These are phyloP conservation scores for Globisporangium paddicum DNA, from an alignment of 352 stramenopile species.

Conservation along the genomic window DNA sequence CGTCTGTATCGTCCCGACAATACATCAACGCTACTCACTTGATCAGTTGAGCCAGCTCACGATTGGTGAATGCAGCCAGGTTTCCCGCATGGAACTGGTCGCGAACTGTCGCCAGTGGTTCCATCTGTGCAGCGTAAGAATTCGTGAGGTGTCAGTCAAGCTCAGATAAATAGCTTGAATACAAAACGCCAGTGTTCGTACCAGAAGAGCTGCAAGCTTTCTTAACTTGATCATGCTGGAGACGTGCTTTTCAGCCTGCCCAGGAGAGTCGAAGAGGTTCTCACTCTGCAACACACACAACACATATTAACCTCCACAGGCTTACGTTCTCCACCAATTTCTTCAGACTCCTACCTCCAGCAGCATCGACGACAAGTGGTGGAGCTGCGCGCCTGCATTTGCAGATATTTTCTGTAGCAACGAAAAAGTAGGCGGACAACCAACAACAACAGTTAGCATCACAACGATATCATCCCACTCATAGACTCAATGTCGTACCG, in stretches of 20 bases:
- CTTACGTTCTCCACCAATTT: background rate
- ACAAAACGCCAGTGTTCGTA: slow-evolving; percentile 14
- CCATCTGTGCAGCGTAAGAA: slow-evolving; percentile 28
- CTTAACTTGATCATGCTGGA: slow-evolving; percentile 41
- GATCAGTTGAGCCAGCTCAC: slow-evolving; percentile 40
- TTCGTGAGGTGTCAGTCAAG: background rate
- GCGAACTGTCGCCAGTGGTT: slow-evolving; percentile 50
- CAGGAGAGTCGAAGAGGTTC: slow-evolving; percentile 37
- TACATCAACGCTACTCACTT: slow-evolving; percentile 27
- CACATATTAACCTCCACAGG: background rate
- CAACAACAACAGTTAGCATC: background rate
- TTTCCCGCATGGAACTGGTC: slow-evolving; percentile 47
- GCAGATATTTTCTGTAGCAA: slow-evolving; percentile 43
- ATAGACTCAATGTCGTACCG: slow-evolving; percentile 22
- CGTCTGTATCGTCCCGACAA: too few relatives aligned
- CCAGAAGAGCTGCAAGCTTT: slow-evolving; percentile 44
- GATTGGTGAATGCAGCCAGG: slow-evolving; percentile 32
- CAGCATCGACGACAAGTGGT: slow-evolving; percentile 41
- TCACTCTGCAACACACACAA: slow-evolving; percentile 25
- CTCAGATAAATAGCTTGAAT: background rate
- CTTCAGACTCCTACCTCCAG: slow-evolving; percentile 32
- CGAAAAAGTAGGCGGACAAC: slow-evolving; percentile 7
- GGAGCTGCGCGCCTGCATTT: slow-evolving; percentile 32
- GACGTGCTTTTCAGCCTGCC: slow-evolving; percentile 51
- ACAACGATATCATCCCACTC: background rate